These are phyloP conservation scores for Calonectria fujianensis DNA, from an alignment of 2,329 filamentous ascomycete genomes.

Conservation along the genomic window DNA sequence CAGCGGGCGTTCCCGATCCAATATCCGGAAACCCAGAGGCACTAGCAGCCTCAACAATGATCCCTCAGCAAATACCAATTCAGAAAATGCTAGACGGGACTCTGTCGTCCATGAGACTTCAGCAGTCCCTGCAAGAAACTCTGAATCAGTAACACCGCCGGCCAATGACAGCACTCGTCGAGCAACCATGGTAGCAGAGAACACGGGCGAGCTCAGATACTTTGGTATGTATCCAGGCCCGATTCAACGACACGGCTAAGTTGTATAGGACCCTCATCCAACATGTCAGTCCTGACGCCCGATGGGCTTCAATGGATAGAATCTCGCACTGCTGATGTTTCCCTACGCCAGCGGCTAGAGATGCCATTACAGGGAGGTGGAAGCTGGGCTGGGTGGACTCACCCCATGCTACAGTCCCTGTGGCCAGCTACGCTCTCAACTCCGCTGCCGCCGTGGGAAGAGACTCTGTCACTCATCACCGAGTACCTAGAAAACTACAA, in stretches of 20 bases:
- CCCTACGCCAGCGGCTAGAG: constrained; percentile 25
- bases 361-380: constrained; percentile 30
- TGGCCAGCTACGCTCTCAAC: constrained; percentile 35
- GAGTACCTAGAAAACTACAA: constrained; percentile 31
- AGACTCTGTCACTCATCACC: constrained; percentile 17
- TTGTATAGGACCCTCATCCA: constrained; percentile 27
- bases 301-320: constrained; percentile 33
- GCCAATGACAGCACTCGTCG: constrained; percentile 7
- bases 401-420: constrained; percentile 28
- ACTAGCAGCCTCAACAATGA: neutral
- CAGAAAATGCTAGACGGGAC: neutral
- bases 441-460: constrained; percentile 32
- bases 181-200: constrained; percentile 33
- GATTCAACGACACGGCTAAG: neutral
- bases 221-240: constrained; percentile 16
- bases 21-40: constrained; percentile 18
- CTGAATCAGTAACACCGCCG: neutral
- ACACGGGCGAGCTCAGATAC: constrained; percentile 33
- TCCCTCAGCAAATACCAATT: neutral
- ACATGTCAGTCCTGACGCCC: constrained; percentile 26
- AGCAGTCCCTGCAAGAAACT: neutral
- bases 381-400: constrained; percentile 35
- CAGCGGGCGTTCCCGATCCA: constrained; percentile 7
- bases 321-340: constrained; percentile 29
- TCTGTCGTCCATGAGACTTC: neutral